Evolutionary conservation across 768 basidiomycete genomes (phyloP), one percentile per base, ranked within the genome.

Genomic region (Suillus subalutaceus): DNA sequence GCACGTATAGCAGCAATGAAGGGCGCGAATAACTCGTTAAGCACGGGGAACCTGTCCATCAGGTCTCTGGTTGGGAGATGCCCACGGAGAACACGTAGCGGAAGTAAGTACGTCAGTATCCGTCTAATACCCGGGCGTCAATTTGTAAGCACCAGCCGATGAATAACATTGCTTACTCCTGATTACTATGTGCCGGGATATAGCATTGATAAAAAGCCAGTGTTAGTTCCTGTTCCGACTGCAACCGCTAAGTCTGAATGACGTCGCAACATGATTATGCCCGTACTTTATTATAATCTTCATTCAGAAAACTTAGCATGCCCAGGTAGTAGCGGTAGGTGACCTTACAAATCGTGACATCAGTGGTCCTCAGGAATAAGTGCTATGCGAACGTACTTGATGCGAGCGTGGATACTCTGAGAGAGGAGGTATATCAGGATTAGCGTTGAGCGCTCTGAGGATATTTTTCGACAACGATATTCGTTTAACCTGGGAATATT

Each of bases 301-400:
- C 97, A 72, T 93, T 93, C 67, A 98, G 78, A 79, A 99, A 98
- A 73, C 88, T 90, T 67, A 99, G 83, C 89, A 98, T 93, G 68
- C 97, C 97, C 58, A 97, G 79, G 74, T 98, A 98, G 82, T 97
- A 99, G 67, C 89, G 84, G 79, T 92, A 97, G 30, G 96, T 96
- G 61, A 97, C 94, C 92, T 95, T 80, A 52, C 66, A 66, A 69
- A 66, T 65, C 58, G 30, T 18, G 52, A 30, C 52, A 52, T 73
- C 57, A 74, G 72, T 30, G 44, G 59, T 40, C 52, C 70, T 63
- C 63, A 65, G 67, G 52, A 65, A 68, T 35, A 63, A 32, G 7
- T n/a, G 38, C 73, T 10, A 7, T 46, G 23, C 66, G 57, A 60
- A 68, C 78, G 67, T 74, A 93, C 93, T 80, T 96, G 94, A 78